Evolutionary conservation across 176 grass and related monocot genomes (phyloP).

Genomic region (Areca catechu): DNA sequence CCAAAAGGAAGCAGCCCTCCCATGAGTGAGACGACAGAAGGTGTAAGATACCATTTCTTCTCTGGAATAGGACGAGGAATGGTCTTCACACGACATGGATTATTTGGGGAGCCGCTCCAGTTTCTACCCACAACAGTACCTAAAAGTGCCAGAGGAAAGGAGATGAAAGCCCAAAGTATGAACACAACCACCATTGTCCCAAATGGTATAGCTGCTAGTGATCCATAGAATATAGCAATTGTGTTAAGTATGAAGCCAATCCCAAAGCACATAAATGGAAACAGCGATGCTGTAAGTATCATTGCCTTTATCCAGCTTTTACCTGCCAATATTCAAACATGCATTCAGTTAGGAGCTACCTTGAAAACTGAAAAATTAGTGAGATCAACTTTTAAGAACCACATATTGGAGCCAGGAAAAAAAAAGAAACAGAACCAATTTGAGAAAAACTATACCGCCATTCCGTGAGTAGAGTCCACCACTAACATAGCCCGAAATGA

Average conservation of each 20-base stretch:
- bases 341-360: constrained; percentile 12
- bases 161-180: constrained; percentile 97
- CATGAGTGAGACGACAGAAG: constrained; percentile 78
- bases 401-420: background rate
- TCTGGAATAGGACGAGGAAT: constrained; percentile 94
- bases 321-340: constrained; percentile 47
- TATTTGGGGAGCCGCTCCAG: constrained; percentile 96
- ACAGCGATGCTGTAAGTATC: constrained; percentile 85
- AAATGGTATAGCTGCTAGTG: constrained; percentile 94
- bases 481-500: constrained; percentile 98
- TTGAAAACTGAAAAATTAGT: constrained; percentile 8
- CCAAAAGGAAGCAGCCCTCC: constrained; percentile 94
- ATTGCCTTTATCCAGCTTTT: constrained; percentile 99
- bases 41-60: constrained; percentile 97
- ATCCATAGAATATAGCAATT: constrained; percentile 94
- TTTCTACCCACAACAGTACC: constrained; percentile 95
- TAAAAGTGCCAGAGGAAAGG: constrained; percentile 79
- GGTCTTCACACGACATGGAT: constrained; percentile 93
- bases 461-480: constrained; percentile 94
- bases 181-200: constrained; percentile 95
- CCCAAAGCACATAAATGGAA: constrained; percentile 90
- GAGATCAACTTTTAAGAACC: background rate
- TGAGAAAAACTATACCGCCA: constrained; percentile 58
- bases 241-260: constrained; percentile 90
- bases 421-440: constrained; percentile 5